A percentile compares a stretch with the other conserved stretches of the same genome.
These are phyloP conservation scores for Trametes elegans DNA, from an alignment of 768 basidiomycete species.

Conservation along the genomic window DNA sequence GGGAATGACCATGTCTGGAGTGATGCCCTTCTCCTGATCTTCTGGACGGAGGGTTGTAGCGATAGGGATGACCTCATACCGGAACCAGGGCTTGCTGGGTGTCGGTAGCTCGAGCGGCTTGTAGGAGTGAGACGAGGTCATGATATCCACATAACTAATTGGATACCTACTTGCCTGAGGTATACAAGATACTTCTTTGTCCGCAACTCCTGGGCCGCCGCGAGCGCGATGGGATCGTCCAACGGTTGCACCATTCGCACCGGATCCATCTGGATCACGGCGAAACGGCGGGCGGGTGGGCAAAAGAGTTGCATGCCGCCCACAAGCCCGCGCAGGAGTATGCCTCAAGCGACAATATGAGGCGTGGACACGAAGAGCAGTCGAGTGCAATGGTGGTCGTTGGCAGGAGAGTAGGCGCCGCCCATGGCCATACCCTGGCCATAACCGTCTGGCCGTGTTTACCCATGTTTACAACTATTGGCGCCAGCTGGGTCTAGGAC, in stretches of 20 bases:
- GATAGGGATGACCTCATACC: background rate
- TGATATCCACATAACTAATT: too few species aligned
- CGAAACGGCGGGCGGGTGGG: background rate
- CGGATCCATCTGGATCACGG: slow-evolving; percentile 8
- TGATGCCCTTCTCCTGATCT: background rate
- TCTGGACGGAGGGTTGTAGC: background rate
- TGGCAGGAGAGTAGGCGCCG: too few species aligned
- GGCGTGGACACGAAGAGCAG: background rate
- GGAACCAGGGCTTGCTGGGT: background rate
- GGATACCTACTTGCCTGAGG: background rate
- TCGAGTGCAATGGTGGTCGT: background rate
- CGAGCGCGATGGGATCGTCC: background rate
- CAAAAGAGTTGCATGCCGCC: background rate
- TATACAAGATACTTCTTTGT: slow-evolving; percentile 9
- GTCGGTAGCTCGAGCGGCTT: background rate
- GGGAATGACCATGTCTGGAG: slow-evolving; percentile 6
- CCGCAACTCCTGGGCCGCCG: background rate
- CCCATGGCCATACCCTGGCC: too few species aligned
- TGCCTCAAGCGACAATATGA: background rate
- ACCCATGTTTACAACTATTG: too few species aligned
- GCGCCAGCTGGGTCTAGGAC: too few species aligned
- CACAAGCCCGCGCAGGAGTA: background rate
- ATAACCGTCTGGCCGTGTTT: too few species aligned
- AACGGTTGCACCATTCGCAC: slow-evolving; percentile 1
- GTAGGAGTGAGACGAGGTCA: background rate